Base-by-base conservation (phyloP, 139 green algal genomes). In the Tetraselmis chui region DNA sequence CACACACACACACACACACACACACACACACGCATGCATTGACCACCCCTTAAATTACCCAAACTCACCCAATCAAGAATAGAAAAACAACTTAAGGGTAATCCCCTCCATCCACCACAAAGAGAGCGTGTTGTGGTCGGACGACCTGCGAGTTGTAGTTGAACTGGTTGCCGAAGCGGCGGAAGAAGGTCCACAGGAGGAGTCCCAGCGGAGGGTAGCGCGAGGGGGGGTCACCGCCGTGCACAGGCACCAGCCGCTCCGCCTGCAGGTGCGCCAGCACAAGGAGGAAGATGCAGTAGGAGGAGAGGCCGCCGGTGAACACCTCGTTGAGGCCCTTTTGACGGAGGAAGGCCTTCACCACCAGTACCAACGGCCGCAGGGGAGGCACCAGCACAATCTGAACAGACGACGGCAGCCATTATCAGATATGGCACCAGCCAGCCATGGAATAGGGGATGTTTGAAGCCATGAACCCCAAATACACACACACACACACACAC, bases 201-300 rank as follows among this genome's bases (percentile, higher is more conserved):
- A 81, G 31, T 76, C 28, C 2, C 45, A 25, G 29, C 59, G 29
- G 27, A 28, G 30, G 79, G 45, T 74, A n/a, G 1, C 28, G 79
- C 45, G 45, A 5, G 18, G 45, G 18, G 5, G 45, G 45, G 18
- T 67, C 45, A 18, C 45, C 45, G 45, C 45, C 45, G 18, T 67
- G 11, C 45, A 18, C 1, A n/a, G 79, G 2, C 28, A 28, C 29
- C 27, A 79, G 28, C 58, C 88, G 86, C 75, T 91, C 86, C 26
- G 84, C 85, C 81, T 93, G 89, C 59, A 96, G 85, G 83, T 96
- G 90, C 28, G 91, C 89, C 1, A 94, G 80, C 2, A 89, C 84
- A 85, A 97, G 90, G 83, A 93, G 94, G 76, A 92, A 80, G 0
- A 95, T 31, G n/a, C 85, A 84, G 86, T 97, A 97, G 79, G 79